phyloP scores from a whole-genome alignment of 306 rosid species.

The Cicer chorassanicum region DNA sequence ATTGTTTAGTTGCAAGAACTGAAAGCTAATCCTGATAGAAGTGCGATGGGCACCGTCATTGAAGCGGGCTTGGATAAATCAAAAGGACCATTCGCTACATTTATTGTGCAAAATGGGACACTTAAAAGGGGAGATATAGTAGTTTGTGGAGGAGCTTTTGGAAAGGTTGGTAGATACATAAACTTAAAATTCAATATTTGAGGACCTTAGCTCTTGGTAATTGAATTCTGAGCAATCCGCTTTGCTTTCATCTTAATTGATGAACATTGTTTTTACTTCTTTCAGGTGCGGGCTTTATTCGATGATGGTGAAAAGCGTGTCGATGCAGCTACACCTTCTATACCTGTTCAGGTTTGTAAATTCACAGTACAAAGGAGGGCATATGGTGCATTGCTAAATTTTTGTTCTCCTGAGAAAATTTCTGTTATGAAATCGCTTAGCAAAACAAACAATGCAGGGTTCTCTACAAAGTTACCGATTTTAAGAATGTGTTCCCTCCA shows the following conservation, averaged over 20 bases:
- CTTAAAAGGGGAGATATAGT: conserved; percentile 80
- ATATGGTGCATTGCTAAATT: background rate
- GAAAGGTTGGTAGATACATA: conserved; percentile 71
- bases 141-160: conserved; percentile 93
- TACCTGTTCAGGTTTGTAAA: conserved; percentile 85
- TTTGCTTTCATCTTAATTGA: conserved; percentile 18
- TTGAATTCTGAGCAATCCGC: conserved; percentile 4
- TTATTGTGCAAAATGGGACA: conserved; percentile 91
- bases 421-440: background rate
- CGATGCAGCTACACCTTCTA: conserved; percentile 82
- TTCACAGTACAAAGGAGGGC: conserved; percentile 31
- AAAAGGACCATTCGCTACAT: conserved; percentile 90
- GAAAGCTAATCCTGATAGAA: conserved; percentile 96
- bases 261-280: conserved; percentile 38
- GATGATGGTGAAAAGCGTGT: conserved; percentile 92
- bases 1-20: conserved; percentile 89
- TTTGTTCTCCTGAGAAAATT: conserved; percentile 8
- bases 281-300: conserved; percentile 91
- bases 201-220: conserved; percentile 31
- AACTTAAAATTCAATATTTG: conserved; percentile 34
- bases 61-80: conserved; percentile 97
- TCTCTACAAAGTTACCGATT: background rate
- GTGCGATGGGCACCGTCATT: conserved; percentile 86
- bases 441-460: conserved; percentile 5
- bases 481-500: conserved; percentile 20